Conservation (phyloP, 2,329 filamentous ascomycete species). For the Trichoderma polysporum region DNA sequence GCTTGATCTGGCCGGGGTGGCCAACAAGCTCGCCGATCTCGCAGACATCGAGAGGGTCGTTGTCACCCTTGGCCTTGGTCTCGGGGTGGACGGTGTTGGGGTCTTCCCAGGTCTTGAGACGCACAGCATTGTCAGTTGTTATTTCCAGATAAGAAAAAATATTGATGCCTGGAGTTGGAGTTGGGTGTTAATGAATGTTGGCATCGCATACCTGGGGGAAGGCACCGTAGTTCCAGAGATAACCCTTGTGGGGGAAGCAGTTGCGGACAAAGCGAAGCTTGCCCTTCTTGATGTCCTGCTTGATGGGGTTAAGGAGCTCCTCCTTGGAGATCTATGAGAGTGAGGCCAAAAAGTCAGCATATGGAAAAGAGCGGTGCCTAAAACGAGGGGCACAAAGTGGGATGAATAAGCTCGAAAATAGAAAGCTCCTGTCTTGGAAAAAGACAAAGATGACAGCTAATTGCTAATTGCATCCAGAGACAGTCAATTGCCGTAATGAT, state of each 20-base stretch:
- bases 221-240: conserved; percentile 99
- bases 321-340: conserved; percentile 87
- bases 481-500: background rate
- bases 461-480: background rate
- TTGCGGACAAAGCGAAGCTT: conserved; percentile 99
- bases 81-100: conserved; percentile 93
- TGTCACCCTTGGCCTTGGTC: conserved; percentile 99
- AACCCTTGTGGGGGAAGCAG: conserved; percentile 99
- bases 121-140: conserved; percentile 1
- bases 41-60: conserved; percentile 98
- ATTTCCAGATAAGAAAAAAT: background rate
- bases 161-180: conserved; percentile 23
- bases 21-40: conserved; percentile 98
- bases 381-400: background rate
- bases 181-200: conserved; percentile 16
- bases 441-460: background rate
- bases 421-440: background rate
- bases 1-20: conserved; percentile 95
- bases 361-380: background rate
- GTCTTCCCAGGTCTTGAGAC: conserved; percentile 93
- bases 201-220: conserved; percentile 79
- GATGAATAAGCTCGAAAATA: background rate
- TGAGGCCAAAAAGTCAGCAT: background rate
- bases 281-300: conserved; percentile 99
- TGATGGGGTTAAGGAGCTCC: conserved; percentile 96